A percentile compares a stretch with the other conserved stretches of the same genome.
Conservation (phyloP, 78 protist species). For the Dictyostelium brefeldianum region DNA sequence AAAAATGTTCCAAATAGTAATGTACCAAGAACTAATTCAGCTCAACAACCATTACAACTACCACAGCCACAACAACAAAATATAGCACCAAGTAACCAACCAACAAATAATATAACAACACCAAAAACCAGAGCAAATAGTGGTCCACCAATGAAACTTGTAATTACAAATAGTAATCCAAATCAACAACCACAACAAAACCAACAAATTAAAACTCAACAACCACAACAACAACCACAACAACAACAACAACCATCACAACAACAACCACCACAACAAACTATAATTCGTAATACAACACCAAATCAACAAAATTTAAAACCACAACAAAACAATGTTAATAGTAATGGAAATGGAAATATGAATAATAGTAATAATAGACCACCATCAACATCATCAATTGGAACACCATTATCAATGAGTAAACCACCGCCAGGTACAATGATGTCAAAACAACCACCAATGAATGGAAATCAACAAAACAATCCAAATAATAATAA, state of each 20-base stretch:
- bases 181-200: not conserved
- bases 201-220: not conserved
- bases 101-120: not conserved
- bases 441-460: not conserved
- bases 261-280: not conserved
- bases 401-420: not conserved
- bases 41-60: not conserved
- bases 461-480: slow-evolving; percentile 10
- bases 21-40: not conserved
- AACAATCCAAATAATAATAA: no score
- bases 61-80: slow-evolving; percentile 5
- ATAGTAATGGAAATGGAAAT: no score
- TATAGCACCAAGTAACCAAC: not conserved
- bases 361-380: not conserved
- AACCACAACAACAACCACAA: not conserved
- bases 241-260: not conserved
- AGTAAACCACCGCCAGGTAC: slow-evolving; percentile 1
- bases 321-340: not conserved
- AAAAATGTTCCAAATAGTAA: not conserved
- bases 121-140: not conserved
- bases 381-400: not conserved
- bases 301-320: not conserved
- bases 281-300: not conserved
- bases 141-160: not conserved
- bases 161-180: slow-evolving; percentile 2